A percentile compares a stretch with the other conserved stretches of the same genome.
Conservation (phyloP, 179 eudicot species). For the Patellifolia procumbens region DNA sequence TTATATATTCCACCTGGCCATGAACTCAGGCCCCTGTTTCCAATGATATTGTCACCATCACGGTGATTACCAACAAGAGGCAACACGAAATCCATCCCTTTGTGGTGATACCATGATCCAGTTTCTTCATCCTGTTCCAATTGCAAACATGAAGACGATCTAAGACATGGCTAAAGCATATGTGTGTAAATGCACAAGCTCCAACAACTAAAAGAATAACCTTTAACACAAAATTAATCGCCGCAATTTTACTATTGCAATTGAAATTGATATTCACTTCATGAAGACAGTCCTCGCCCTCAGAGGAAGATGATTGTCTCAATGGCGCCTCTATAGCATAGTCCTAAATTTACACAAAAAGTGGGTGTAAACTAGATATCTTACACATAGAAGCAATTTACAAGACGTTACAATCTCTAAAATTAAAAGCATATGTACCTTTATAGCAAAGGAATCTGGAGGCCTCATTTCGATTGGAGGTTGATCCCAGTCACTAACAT, state of each 20-base stretch:
- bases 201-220: too few relatives aligned
- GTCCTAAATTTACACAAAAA: conserved; percentile 55
- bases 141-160: too few relatives aligned
- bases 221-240: conserved; percentile 95
- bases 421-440: conserved; percentile 45
- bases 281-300: conserved; percentile 45
- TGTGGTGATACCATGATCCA: conserved; percentile 92
- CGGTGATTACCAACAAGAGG: conserved; percentile 56
- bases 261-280: conserved; percentile 72
- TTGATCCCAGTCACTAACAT: too few relatives aligned
- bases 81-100: conserved; percentile 83
- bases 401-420: conserved; percentile 1
- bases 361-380: conserved; percentile 2
- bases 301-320: conserved; percentile 37
- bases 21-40: too few relatives aligned
- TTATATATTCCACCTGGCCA: too few relatives aligned
- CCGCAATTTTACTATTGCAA: conserved; percentile 56
- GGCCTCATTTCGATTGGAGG: too few relatives aligned
- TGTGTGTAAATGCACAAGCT: too few relatives aligned
- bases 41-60: conserved; percentile 52
- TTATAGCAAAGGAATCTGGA: conserved; percentile 73
- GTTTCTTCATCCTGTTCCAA: conserved; percentile 99
- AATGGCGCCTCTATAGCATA: conserved; percentile 96
- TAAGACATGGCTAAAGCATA: too few relatives aligned
- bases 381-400: conserved; percentile 4